Conservation (phyloP, 1,284 basidiomycete genomes). For the Ganoderma resinaceum region DNA sequence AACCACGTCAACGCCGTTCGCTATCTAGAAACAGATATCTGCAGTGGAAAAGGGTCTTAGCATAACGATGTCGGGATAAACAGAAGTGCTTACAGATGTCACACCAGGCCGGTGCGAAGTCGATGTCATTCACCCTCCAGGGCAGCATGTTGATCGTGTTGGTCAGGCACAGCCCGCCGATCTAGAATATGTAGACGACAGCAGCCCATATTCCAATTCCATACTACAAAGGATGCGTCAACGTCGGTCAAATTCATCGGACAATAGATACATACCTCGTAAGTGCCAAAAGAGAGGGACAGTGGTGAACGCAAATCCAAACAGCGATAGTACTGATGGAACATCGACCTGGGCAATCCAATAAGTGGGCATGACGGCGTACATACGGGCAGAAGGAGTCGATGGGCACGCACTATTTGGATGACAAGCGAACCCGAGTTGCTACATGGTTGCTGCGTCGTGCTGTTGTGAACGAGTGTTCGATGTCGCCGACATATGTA, state of each 20-base stretch:
- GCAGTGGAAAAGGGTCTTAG: too few relatives aligned
- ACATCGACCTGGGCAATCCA: constrained; percentile 7
- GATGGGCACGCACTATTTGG: too few relatives aligned
- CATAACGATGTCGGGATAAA: too few relatives aligned
- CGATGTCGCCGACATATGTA: too few relatives aligned
- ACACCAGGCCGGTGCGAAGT: constrained; percentile 73
- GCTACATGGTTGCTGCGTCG: too few relatives aligned
- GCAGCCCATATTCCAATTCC: constrained; percentile 64
- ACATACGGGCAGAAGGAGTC: background rate
- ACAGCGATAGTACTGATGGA: constrained; percentile 26
- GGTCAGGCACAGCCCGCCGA: constrained; percentile 58
- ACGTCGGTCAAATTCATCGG: background rate
- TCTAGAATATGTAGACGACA: constrained; percentile 71
- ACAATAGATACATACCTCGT: constrained; percentile 44
- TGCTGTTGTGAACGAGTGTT: too few relatives aligned
- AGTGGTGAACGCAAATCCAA: constrained; percentile 23
- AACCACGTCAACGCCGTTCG: constrained; percentile 46
- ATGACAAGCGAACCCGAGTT: background rate
- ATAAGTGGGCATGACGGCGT: background rate
- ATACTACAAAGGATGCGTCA: constrained; percentile 35
- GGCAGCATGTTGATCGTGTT: constrained; percentile 70
- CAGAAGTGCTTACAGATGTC: constrained; percentile 72
- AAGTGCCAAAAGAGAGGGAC: constrained; percentile 69
- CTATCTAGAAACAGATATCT: constrained; percentile 46
- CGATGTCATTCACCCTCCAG: constrained; percentile 66